Evolutionary conservation across 768 basidiomycete species (phyloP).

Genomic region (Omphalotus guepiniiformis): DNA sequence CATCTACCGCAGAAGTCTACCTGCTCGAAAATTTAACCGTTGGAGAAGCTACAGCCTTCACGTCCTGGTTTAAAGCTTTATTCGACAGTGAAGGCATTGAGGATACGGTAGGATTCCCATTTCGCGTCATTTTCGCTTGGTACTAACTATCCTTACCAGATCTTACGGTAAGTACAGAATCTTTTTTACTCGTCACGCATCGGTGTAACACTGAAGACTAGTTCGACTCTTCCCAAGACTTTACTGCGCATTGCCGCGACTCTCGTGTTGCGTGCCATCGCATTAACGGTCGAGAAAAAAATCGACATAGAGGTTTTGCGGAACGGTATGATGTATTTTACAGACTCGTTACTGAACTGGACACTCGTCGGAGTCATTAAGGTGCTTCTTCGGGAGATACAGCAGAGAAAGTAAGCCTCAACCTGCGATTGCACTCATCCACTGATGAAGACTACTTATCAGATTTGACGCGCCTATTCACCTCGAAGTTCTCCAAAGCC

Average conservation of each 20-base stretch:
- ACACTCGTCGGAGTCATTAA: conserved; percentile 72
- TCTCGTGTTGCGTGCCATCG: conserved; percentile 61
- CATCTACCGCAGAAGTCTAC: conserved; percentile 41
- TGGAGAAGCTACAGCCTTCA: conserved; percentile 42
- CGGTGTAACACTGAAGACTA: conserved; percentile 21
- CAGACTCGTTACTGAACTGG: conserved; percentile 71
- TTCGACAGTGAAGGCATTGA: conserved; percentile 88
- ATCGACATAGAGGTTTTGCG: conserved; percentile 65
- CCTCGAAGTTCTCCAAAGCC: conserved; percentile 61
- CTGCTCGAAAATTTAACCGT: conserved; percentile 34
- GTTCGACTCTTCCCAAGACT: conserved; percentile 66
- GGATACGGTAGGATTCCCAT: conserved; percentile 51
- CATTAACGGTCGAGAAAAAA: conserved; percentile 40
- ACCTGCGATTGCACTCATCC: background rate
- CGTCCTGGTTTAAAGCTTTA: conserved; percentile 70
- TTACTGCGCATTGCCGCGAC: conserved; percentile 65
- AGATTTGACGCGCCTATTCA: conserved; percentile 49
- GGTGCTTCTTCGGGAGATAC: conserved; percentile 57
- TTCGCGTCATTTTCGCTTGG: background rate
- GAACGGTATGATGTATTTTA: conserved; percentile 77
- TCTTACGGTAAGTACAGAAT: background rate
- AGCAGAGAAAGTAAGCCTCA: conserved; percentile 44
- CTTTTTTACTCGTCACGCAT: conserved; percentile 21
- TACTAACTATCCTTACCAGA: background rate
- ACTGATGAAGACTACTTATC: conserved; percentile 3